Evolutionary conservation across 768 basidiomycete species (phyloP).

Genomic region (Hygrocybe coccinea): DNA sequence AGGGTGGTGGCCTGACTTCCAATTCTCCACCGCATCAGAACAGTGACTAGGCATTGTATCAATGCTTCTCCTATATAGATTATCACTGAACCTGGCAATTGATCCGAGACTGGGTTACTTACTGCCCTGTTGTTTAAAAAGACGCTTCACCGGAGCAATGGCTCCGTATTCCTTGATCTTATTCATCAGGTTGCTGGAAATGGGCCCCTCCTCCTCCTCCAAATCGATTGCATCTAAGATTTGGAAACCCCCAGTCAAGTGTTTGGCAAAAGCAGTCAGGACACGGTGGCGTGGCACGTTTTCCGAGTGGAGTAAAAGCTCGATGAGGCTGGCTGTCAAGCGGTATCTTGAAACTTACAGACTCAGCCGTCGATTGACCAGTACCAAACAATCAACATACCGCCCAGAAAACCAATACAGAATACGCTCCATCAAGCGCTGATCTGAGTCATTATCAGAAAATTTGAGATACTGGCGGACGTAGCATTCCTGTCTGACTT

Average conservation of each 20-base stretch:
- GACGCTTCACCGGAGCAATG: neutral
- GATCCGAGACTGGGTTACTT: neutral
- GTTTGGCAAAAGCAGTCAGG: slow-evolving; percentile 12
- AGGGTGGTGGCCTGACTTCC: slow-evolving; percentile 11
- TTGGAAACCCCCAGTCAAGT: slow-evolving; percentile 15
- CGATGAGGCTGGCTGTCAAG: slow-evolving; percentile 16
- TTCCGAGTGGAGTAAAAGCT: slow-evolving; percentile 13
- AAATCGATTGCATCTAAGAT: slow-evolving; percentile 17
- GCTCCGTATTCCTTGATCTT: neutral
- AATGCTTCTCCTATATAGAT: slow-evolving; percentile 8
- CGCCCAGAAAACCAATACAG: slow-evolving; percentile 15
- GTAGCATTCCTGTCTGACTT: neutral
- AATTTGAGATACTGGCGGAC: slow-evolving; percentile 11
- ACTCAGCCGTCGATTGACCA: neutral
- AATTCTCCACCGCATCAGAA: slow-evolving; percentile 15
- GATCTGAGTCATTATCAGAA: slow-evolving; percentile 10
- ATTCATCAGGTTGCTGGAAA: slow-evolving; percentile 1
- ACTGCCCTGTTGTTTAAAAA: slow-evolving; percentile 5
- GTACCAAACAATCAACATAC: neutral
- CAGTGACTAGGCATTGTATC: slow-evolving; percentile 9
- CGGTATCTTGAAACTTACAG: slow-evolving; percentile 14
- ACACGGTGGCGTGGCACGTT: slow-evolving; percentile 14
- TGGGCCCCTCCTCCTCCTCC: slow-evolving; percentile 12
- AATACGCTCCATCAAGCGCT: slow-evolving; percentile 16
- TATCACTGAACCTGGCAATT: neutral